Evolutionary conservation across 108 stramenopile genomes (phyloP).

Genomic region (Discostella stelligeroides): DNA sequence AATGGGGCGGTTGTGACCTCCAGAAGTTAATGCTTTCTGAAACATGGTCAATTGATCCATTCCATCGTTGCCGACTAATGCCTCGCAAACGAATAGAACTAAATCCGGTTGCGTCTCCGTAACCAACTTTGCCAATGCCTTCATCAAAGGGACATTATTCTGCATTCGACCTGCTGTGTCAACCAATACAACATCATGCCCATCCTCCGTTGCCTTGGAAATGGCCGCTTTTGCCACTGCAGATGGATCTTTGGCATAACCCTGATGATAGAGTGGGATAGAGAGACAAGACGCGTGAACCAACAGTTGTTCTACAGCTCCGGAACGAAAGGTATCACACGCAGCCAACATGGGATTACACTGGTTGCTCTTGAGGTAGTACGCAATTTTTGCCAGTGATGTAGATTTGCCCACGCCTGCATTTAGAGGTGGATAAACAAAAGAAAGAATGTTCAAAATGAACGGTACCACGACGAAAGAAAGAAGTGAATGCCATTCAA

Average conservation of each 20-base stretch:
- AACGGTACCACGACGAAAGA: conserved; percentile 51
- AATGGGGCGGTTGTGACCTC: conserved; percentile 73
- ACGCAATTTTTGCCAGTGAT: conserved; percentile 90
- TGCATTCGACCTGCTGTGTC: conserved; percentile 99
- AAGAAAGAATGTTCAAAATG: conserved; percentile 21
- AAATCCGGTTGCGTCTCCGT: conserved; percentile 90
- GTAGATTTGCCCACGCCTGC: conserved; percentile 88
- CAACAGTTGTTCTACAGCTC: conserved; percentile 96
- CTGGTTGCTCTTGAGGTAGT: conserved; percentile 77
- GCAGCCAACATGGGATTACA: conserved; percentile 90
- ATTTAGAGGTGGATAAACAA: conserved; percentile 24
- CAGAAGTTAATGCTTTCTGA: conserved; percentile 82
- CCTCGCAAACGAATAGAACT: conserved; percentile 95
- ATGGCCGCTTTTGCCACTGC: conserved; percentile 90
- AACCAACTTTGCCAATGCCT: conserved; percentile 91
- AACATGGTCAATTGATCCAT: conserved; percentile 96
- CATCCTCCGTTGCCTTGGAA: conserved; percentile 76
- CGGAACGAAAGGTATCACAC: conserved; percentile 97
- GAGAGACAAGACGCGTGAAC: conserved; percentile 91
- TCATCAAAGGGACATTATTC: conserved; percentile 97
- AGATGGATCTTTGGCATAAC: conserved; percentile 94
- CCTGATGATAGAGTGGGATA: conserved; percentile 92
- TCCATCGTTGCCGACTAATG: conserved; percentile 97
- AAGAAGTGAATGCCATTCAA: conserved; percentile 37
- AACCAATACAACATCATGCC: conserved; percentile 92